Conservation (phyloP, 208 protist species). For the Tritrichomonas foetus region DNA sequence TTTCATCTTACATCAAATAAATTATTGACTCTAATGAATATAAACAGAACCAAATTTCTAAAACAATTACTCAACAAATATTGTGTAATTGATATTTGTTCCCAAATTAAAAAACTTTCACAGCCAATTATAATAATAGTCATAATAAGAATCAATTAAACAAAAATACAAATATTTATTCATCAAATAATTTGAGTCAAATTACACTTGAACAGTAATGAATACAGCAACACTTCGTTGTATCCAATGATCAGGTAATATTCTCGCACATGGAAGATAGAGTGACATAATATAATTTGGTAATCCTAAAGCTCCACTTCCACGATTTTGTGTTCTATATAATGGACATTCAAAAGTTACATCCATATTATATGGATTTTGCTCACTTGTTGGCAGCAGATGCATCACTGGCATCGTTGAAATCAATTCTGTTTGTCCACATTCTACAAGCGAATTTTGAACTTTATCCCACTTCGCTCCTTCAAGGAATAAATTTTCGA, state of each 20-base stretch:
- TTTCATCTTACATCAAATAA: too few relatives aligned
- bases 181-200: neutral
- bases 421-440: constrained; percentile 85
- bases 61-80: too few relatives aligned
- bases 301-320: neutral
- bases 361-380: neutral
- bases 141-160: neutral
- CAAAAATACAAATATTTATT: neutral
- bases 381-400: constrained; percentile 79
- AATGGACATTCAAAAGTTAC: neutral
- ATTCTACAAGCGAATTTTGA: constrained; percentile 77
- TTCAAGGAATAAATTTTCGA: constrained; percentile 89
- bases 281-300: constrained; percentile 26
- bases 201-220: constrained; percentile 9
- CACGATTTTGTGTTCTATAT: constrained; percentile 34
- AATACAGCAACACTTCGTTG: neutral
- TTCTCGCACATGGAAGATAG: neutral
- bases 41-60: too few relatives aligned
- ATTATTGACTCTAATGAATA: too few relatives aligned
- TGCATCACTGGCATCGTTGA: constrained; percentile 90
- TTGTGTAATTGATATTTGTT: too few relatives aligned
- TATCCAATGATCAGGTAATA: constrained; percentile 15
- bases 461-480: constrained; percentile 81
- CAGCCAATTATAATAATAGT: neutral
- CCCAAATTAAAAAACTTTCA: too few relatives aligned